Conservation (phyloP, 495 filamentous ascomycete genomes). For the Neurospora discreta region DNA sequence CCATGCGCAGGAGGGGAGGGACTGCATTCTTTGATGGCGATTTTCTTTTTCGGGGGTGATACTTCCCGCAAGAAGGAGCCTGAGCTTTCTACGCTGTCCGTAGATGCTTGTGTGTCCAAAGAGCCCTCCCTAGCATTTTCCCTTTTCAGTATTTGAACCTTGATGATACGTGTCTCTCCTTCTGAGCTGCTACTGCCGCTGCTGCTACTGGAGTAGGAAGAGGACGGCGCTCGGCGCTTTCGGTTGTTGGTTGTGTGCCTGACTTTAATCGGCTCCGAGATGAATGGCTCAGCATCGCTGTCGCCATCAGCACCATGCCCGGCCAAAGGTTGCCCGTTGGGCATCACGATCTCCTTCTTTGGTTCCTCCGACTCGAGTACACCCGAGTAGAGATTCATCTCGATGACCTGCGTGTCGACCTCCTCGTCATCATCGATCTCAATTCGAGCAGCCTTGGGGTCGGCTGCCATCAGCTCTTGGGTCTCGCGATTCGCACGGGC, state of each 20-base stretch:
- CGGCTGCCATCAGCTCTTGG: slow-evolving; percentile 12
- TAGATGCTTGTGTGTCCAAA: background rate
- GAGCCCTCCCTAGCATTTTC: background rate
- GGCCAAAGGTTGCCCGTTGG: background rate
- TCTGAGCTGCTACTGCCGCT: slow-evolving; percentile 1
- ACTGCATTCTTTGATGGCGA: background rate
- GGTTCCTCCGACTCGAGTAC: slow-evolving; percentile 9
- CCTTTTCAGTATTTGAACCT: slow-evolving; percentile 5
- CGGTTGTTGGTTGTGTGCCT: background rate
- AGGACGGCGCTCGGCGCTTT: slow-evolving; percentile 14
- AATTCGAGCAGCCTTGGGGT: slow-evolving; percentile 9
- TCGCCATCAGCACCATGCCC: background rate
- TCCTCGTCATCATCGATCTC: slow-evolving; percentile 14
- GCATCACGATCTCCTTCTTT: background rate
- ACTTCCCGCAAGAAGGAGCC: background rate
- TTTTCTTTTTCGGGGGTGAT: background rate
- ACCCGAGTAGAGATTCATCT: slow-evolving; percentile 15
- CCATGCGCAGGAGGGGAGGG: background rate
- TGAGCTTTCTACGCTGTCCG: background rate
- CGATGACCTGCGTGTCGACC: slow-evolving; percentile 7
- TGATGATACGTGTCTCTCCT: slow-evolving; percentile 11
- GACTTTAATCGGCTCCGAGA: background rate
- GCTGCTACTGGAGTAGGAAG: slow-evolving; percentile 1
- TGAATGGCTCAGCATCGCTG: background rate
- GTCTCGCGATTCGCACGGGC: slow-evolving; percentile 17